Evolutionary conservation across 495 filamentous ascomycete species (phyloP), one percentile per base, ranked within the genome.

Genomic region (Hypoxylon fragiforme): DNA sequence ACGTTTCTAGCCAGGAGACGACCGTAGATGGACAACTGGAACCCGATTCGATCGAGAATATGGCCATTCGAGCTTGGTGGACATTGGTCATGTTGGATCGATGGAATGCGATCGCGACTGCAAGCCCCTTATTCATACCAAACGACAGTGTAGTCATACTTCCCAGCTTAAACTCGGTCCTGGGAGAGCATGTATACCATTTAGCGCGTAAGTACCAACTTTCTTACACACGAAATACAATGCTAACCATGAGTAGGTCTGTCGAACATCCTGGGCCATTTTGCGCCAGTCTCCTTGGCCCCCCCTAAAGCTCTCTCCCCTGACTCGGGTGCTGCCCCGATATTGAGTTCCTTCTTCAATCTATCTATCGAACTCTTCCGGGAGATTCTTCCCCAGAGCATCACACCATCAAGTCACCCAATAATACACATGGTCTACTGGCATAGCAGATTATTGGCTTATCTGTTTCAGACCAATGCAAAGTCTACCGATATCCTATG

Each of bases 31-130:
- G 47, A 12, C 70, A 75, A 15, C 51, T 71, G 44, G 87, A 91
- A 65, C 54, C 76, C 3, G 86, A 92, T 66, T 85, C 86, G 6
- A 85, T 88, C 44, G 83, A 87, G 42, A 85, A 84, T 21, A 76
- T 92, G 19, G 81, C 79, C 2, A 72, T 89, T 47, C 81, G 89
- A 30, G 81, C 81, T 39, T 95, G 89, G 87, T 89, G 86, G 70
- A 79, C 84, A 1, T 68, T 94, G 45, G 77, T 86, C 38, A 82
- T 88, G 60, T 70, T 95, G 50, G 84, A 89, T 47, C 81, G 88
- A 21, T 92, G 85, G 85, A 83, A 90, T 62, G 82, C 88, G 12
- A 77, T 85, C 32, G 85, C 83, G 60, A 85, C 81, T 1, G 82
- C 82, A 8, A 79, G 66, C 43, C 79, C 83, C 7, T 47, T 78